These are phyloP conservation scores for Synchytrium microbalum DNA, from an alignment of 371 early-diverging fungal genomes.

Conservation along the genomic window DNA sequence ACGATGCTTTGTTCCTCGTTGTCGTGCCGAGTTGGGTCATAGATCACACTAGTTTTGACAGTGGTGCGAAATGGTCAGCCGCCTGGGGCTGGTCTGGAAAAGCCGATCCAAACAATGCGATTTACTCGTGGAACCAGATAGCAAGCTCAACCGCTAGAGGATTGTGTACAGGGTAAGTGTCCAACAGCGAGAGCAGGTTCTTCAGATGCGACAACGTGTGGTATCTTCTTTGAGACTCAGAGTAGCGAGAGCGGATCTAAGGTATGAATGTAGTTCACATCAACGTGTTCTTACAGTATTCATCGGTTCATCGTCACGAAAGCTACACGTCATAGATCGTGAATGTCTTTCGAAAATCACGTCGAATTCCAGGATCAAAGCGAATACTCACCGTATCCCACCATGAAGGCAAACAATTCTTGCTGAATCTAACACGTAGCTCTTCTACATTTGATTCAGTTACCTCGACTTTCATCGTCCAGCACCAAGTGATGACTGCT, in stretches of 20 bases:
- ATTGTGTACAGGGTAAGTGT: neutral
- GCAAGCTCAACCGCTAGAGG: constrained; percentile 3
- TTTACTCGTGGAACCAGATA: constrained; percentile 8
- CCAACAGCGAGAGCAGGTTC: neutral
- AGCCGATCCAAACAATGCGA: neutral
- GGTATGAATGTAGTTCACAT: too few species aligned
- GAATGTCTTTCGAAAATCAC: too few species aligned
- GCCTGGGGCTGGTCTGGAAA: neutral
- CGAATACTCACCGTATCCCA: too few species aligned
- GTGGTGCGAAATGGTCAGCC: neutral
- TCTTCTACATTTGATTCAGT: too few species aligned
- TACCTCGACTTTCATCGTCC: too few species aligned
- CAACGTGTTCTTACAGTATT: too few species aligned
- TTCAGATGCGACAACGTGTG: constrained; percentile 5
- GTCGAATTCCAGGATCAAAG: too few species aligned
- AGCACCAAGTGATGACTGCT: too few species aligned
- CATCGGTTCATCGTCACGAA: too few species aligned
- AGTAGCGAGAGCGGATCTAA: constrained; percentile 3
- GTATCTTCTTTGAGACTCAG: constrained; percentile 8
- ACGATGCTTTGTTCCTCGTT: constrained; percentile 2
- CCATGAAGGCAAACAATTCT: too few species aligned
- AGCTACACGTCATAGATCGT: too few species aligned
- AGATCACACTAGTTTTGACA: neutral
- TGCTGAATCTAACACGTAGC: too few species aligned
- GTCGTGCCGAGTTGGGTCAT: constrained; percentile 6